Evolutionary conservation across 305 asterid genomes (phyloP).

Genomic region (Fraxinus floribunda): DNA sequence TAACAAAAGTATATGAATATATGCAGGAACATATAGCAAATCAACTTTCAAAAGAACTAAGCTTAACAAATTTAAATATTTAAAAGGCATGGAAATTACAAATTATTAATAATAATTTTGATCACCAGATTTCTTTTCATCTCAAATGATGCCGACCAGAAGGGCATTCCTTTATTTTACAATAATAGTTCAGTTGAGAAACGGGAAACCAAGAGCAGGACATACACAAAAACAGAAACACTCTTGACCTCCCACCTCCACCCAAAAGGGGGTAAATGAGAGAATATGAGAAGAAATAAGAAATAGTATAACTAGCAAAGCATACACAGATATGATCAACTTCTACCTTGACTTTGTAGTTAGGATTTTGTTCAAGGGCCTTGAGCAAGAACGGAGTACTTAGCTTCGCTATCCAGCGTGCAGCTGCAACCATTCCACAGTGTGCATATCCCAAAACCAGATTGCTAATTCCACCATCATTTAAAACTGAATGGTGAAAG

Average conservation of each 20-base stretch:
- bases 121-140: not conserved
- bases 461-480: slow-evolving; percentile 80
- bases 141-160: not conserved
- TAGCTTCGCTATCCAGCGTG: slow-evolving; percentile 89
- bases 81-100: not conserved
- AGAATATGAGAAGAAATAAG: slow-evolving; percentile 2
- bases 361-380: slow-evolving; percentile 70
- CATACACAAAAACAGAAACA: not conserved
- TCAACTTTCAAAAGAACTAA: slow-evolving; percentile 4
- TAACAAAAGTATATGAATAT: not conserved
- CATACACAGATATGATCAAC: not conserved
- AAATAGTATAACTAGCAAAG: not conserved
- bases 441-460: slow-evolving; percentile 86
- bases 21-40: not conserved
- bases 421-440: slow-evolving; percentile 99
- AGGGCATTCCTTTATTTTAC: not conserved
- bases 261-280: not conserved
- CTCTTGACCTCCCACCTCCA: not conserved
- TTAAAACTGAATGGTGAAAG: slow-evolving; percentile 83
- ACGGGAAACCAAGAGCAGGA: not conserved
- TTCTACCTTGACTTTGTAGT: slow-evolving; percentile 67
- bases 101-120: not conserved
- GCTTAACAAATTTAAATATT: not conserved
- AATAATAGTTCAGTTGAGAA: not conserved
- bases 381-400: slow-evolving; percentile 67